Percentiles rank a stretch among this genome's conserved stretches.
Evolutionary conservation across 73 alveolate genomes (phyloP).

Genomic region (Effrenium voratum): DNA sequence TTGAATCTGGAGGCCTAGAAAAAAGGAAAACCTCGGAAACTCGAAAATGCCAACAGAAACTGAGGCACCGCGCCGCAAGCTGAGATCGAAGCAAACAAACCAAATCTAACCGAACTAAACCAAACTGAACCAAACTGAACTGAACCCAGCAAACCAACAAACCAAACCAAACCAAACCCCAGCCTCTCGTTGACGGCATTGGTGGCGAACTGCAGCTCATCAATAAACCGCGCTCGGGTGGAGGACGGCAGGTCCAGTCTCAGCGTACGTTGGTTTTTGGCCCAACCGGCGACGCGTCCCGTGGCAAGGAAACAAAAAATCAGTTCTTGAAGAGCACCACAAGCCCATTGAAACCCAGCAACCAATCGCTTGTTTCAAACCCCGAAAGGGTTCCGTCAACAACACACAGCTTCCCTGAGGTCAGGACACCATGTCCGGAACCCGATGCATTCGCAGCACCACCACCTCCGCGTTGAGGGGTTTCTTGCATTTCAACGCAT

Average conservation of each 20-base stretch:
- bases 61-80: too few species aligned
- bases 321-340: not conserved
- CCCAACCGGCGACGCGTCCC: not conserved
- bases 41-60: too few species aligned
- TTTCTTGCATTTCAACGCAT: too few species aligned
- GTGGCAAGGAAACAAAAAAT: not conserved
- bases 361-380: too few species aligned
- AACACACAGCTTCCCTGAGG: not conserved
- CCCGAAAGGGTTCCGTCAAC: not conserved
- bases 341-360: not conserved
- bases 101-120: too few species aligned
- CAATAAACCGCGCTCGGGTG: constrained; percentile 63
- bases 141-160: too few species aligned
- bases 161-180: too few species aligned
- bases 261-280: too few species aligned
- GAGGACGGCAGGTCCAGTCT: constrained; percentile 72
- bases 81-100: too few species aligned
- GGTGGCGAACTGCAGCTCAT: constrained; percentile 62
- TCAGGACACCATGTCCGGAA: constrained; percentile 41
- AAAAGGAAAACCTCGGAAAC: too few species aligned
- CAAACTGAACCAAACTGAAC: too few species aligned
- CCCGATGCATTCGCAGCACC: constrained; percentile 74
- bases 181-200: constrained; percentile 69
- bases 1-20: too few species aligned
- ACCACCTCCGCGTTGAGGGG: not conserved